phyloP scores from a whole-genome alignment of 192 early-diverging fungal genomes.

The Gaertneriomyces semiglobifer region DNA sequence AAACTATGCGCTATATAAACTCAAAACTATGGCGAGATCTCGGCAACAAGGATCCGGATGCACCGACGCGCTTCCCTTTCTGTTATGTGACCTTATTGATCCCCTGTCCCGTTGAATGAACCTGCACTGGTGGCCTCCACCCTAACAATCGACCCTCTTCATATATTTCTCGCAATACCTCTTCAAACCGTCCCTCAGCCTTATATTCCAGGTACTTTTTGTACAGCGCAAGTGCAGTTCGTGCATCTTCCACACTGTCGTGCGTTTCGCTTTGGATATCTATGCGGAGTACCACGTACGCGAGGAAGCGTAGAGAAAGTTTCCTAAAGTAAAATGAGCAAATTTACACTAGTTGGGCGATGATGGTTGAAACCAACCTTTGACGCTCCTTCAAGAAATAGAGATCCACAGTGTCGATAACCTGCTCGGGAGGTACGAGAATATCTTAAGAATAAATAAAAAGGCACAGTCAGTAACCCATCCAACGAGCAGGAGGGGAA shows the following conservation, averaged over 20 bases:
- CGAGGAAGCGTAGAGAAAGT: conserved; percentile 86
- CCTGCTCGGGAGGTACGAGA: conserved; percentile 74
- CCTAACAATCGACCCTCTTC: conserved; percentile 56
- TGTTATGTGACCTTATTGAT: neutral
- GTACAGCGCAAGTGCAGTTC: conserved; percentile 79
- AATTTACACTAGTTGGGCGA: neutral
- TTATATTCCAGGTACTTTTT: conserved; percentile 71
- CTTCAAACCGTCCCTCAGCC: conserved; percentile 63
- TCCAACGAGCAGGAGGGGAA: neutral
- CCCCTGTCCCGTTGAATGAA: neutral
- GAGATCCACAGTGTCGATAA: conserved; percentile 93
- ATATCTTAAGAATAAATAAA: conserved; percentile 59
- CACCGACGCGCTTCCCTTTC: neutral
- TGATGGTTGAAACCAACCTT: conserved; percentile 40
- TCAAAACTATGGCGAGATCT: conserved; percentile 8
- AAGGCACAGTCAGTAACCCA: neutral
- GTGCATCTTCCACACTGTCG: conserved; percentile 91
- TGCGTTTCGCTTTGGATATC: conserved; percentile 88
- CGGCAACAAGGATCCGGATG: conserved; percentile 9
- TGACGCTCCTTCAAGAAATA: conserved; percentile 79
- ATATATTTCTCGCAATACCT: conserved; percentile 79
- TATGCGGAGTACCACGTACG: conserved; percentile 78
- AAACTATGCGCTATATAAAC: too few relatives aligned
- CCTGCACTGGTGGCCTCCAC: conserved; percentile 35
- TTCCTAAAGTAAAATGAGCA: conserved; percentile 50